These are phyloP conservation scores for Penicillium maclennaniae DNA, from an alignment of 495 filamentous ascomycete genomes.

Conservation along the genomic window DNA sequence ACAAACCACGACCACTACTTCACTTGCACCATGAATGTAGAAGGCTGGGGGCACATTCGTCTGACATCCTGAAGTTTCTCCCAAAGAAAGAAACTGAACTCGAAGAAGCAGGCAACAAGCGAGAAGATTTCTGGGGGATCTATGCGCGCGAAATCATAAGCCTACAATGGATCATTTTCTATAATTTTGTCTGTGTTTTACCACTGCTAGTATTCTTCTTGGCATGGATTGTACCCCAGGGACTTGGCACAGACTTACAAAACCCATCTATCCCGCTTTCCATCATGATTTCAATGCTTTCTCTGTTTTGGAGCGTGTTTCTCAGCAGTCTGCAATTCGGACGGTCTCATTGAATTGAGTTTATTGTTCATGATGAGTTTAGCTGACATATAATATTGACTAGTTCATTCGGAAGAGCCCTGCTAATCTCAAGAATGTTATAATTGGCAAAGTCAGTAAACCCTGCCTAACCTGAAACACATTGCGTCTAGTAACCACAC, in stretches of 20 bases:
- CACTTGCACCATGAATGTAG: conserved; percentile 8
- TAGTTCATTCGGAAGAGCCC: no score
- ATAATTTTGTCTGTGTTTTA: conserved; percentile 10
- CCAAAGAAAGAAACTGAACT: conserved; percentile 3
- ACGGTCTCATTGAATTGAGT: not conserved
- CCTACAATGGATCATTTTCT: conserved; percentile 9
- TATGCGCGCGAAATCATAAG: conserved; percentile 11
- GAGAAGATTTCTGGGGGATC: conserved; percentile 13
- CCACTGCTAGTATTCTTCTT: conserved; percentile 9
- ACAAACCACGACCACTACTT: conserved; percentile 7
- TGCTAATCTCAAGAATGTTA: no score
- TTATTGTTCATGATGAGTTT: not conserved
- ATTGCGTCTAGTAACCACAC: no score
- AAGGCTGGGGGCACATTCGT: not conserved
- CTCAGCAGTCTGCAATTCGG: not conserved
- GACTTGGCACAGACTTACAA: not conserved
- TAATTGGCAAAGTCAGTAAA: no score
- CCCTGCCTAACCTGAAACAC: no score
- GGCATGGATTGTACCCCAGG: conserved; percentile 3
- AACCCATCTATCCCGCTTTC: not conserved
- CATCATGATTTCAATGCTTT: conserved; percentile 4
- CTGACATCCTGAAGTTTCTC: not conserved
- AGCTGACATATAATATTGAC: not conserved
- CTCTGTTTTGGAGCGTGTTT: conserved; percentile 5
- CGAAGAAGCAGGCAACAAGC: conserved; percentile 10